Conservation (phyloP, 805 yeast genomes). For the Zygoascus flipseniorum region DNA sequence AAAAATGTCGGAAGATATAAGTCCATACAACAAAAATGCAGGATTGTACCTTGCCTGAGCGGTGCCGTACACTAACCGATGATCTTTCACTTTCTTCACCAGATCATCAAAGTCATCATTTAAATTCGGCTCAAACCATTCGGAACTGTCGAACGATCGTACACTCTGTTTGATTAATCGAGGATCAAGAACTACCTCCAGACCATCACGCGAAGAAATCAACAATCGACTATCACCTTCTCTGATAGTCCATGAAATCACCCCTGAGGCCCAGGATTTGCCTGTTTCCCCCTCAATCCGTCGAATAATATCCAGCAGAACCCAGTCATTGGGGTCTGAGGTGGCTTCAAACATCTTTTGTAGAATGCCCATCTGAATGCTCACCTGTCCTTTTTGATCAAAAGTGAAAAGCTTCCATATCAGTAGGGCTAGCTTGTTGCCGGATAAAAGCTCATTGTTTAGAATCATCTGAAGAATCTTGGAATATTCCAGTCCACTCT, state of each 20-base stretch:
- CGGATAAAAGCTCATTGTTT: conserved; percentile 37
- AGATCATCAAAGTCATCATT: neutral
- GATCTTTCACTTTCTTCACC: neutral
- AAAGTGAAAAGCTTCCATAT: conserved; percentile 42
- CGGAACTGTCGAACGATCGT: conserved; percentile 26
- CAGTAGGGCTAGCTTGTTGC: conserved; percentile 30
- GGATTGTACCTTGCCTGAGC: conserved; percentile 40
- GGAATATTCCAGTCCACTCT: conserved; percentile 30
- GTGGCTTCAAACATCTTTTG: conserved; percentile 62
- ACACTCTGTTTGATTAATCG: conserved; percentile 39
- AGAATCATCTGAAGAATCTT: conserved; percentile 57
- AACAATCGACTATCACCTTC: conserved; percentile 36
- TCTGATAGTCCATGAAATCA: conserved; percentile 56
- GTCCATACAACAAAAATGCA: conserved; percentile 55
- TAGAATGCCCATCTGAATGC: conserved; percentile 25
- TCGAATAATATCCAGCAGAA: conserved; percentile 49
- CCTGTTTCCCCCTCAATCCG: conserved; percentile 45
- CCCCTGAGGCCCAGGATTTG: conserved; percentile 57
- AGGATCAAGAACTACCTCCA: conserved; percentile 40
- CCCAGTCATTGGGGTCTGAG: conserved; percentile 46
- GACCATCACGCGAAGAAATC: conserved; percentile 37
- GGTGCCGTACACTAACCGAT: neutral
- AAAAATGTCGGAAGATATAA: conserved; percentile 39
- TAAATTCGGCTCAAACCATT: neutral
- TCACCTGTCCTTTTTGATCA: conserved; percentile 41